phyloP scores from a whole-genome alignment of 371 early-diverging fungal species.

The Encephalitozoon intestinalis region DNA sequence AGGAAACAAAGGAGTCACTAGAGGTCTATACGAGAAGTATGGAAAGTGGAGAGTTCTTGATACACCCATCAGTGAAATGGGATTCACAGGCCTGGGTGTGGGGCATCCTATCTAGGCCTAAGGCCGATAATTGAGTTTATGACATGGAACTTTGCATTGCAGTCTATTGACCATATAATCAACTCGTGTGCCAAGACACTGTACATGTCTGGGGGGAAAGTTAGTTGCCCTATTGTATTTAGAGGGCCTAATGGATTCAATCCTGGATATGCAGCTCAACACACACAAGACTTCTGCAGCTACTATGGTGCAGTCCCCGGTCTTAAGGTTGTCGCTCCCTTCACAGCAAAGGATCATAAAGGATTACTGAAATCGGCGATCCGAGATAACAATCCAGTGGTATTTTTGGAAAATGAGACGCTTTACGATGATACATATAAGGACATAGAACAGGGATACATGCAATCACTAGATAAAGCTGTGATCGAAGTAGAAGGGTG shows the following conservation, averaged over 20 bases:
- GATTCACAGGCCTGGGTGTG: constrained; percentile 93
- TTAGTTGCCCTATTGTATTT: constrained; percentile 89
- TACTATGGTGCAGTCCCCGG: constrained; percentile 95
- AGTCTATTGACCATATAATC: constrained; percentile 97
- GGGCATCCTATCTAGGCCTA: constrained; percentile 82
- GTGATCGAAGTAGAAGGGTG: constrained; percentile 62
- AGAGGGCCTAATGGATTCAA: constrained; percentile 97
- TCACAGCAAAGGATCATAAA: constrained; percentile 89
- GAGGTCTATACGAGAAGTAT: constrained; percentile 89
- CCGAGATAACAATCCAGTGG: constrained; percentile 93
- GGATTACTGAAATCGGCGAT: constrained; percentile 91
- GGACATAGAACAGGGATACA: not conserved
- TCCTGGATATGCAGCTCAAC: constrained; percentile 95
- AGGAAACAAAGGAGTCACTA: constrained; percentile 95
- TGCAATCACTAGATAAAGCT: constrained; percentile 42
- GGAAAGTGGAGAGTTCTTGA: constrained; percentile 89
- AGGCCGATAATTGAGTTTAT: constrained; percentile 98
- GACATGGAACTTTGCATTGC: constrained; percentile 99
- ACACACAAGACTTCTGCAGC: constrained; percentile 93
- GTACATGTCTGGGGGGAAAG: constrained; percentile 88
- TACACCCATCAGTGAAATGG: constrained; percentile 97
- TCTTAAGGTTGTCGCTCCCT: constrained; percentile 93
- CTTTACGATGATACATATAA: constrained; percentile 90
- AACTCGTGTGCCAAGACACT: constrained; percentile 95
- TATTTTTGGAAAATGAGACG: constrained; percentile 92